Evolutionary conservation across 2,329 filamentous ascomycete genomes (phyloP).

Genomic region (Ploettnerulaceae sp.): DNA sequence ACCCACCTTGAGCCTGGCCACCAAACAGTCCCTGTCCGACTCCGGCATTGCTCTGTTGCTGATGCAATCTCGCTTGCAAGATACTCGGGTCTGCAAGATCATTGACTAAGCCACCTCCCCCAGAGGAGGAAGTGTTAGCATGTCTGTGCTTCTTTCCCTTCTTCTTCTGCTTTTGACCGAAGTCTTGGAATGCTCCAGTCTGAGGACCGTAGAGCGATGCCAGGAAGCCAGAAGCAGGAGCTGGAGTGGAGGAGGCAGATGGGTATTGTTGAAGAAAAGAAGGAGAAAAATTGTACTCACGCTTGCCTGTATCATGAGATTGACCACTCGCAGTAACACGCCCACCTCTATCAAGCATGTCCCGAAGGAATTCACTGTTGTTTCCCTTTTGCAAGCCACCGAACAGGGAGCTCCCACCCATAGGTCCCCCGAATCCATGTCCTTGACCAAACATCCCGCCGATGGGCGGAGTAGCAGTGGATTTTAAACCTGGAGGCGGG

Average conservation of each 20-base stretch:
- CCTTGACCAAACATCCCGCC: constrained; percentile 86
- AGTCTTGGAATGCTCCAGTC: constrained; percentile 83
- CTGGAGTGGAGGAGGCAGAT: constrained; percentile 75
- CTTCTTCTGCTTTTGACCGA: constrained; percentile 97
- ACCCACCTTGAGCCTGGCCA: constrained; percentile 91
- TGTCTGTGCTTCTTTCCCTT: constrained; percentile 99
- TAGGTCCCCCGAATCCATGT: constrained; percentile 72
- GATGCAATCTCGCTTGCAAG: constrained; percentile 93
- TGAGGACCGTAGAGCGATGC: constrained; percentile 86
- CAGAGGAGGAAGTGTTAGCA: constrained; percentile 99
- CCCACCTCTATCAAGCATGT: constrained; percentile 61
- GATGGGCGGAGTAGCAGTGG: constrained; percentile 86
- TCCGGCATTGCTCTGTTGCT: constrained; percentile 74
- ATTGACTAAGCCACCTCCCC: constrained; percentile 89
- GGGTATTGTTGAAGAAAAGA: constrained; percentile 83
- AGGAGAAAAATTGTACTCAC: constrained; percentile 97
- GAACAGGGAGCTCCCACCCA: constrained; percentile 53
- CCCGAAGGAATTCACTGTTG: constrained; percentile 72
- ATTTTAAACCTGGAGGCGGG: constrained; percentile 91
- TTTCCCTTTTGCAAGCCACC: constrained; percentile 65
- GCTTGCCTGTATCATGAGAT: constrained; percentile 83
- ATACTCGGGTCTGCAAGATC: constrained; percentile 99
- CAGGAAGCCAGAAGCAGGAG: constrained; percentile 86
- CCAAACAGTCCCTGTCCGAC: constrained; percentile 86
- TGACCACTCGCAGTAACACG: constrained; percentile 60